Base-by-base conservation (phyloP, 768 basidiomycete species). In the Suillus occidentalis region DNA sequence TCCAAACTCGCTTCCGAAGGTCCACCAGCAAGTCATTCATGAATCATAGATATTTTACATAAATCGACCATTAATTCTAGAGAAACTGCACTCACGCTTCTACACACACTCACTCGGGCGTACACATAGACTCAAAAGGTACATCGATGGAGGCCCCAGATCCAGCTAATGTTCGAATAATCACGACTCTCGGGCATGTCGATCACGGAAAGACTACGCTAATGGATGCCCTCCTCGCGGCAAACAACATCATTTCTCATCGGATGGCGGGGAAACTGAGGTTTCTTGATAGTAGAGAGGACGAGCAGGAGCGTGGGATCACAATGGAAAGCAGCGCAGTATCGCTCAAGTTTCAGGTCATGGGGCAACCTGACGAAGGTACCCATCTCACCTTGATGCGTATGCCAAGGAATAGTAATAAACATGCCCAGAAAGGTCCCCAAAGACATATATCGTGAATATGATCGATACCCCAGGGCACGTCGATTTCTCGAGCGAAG, bases 401-500 rank as follows among this genome's bases (percentile, higher is more conserved):
- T 61, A 60, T 61, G 16, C n/a, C 47, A 62, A 43, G 55, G 65
- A 70, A 68, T 52, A 40, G 61, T 78, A 73, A 83, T 78, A 70
- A 69, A 77, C 74, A 67, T 73, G 69, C 72, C 70, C 72, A 91
- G 91, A 76, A 74, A 83, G 76, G 76, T 77, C 78, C 61, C 80
- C 85, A 34, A 90, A 82, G 73, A 90, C 88, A 28, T 97, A 92
- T 78, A 83, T 91, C 55, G 86, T 98, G 62, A 98, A 97, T 74
- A 90, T 99, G 84, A 97, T 99, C 67, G 97, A 99, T 76, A 99
- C 97, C 0, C 97, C 97, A 18, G 97, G 97, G 4, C 97, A 99
- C 79, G 97, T 99, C 28, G 97, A 99, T 76, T 99, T 99, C 70
- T 96, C 95, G 0, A 95, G 90, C 63, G 97, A 99, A 74, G 97